A percentile compares a stretch with the other conserved stretches of the same genome.
Evolutionary conservation across 176 grass and related monocot genomes (phyloP).

Genomic region (Aegilops sharonensis): DNA sequence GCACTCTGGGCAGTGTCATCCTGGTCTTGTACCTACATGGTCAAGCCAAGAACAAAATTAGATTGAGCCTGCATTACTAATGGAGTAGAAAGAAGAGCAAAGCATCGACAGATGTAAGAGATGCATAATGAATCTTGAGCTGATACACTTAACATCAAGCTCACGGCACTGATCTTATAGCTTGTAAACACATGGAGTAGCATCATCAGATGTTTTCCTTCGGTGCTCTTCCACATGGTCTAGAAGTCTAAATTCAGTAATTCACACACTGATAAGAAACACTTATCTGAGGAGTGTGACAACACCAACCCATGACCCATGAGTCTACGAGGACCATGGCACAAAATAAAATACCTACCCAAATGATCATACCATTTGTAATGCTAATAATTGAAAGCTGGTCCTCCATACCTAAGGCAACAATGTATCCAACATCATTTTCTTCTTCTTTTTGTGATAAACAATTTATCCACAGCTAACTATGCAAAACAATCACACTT

Average conservation of each 20-base stretch:
- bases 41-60: conserved; percentile 10
- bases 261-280: not conserved
- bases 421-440: not conserved
- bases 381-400: not conserved
- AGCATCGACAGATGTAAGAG: not conserved
- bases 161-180: not conserved
- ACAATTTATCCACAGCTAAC: not conserved
- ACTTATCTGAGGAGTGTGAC: not conserved
- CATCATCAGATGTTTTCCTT: not conserved
- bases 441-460: no score
- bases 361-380: not conserved
- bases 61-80: not conserved
- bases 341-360: not conserved
- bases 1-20: conserved; percentile 22
- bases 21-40: conserved; percentile 14
- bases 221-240: not conserved
- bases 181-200: conserved; percentile 3
- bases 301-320: not conserved
- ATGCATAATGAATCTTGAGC: not conserved
- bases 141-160: not conserved
- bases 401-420: not conserved
- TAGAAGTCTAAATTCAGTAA: not conserved
- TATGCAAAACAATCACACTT: not conserved
- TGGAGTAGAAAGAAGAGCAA: not conserved
- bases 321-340: not conserved